Evolutionary conservation across 768 basidiomycete species (phyloP).

Genomic region (Macrocybe gigantea): DNA sequence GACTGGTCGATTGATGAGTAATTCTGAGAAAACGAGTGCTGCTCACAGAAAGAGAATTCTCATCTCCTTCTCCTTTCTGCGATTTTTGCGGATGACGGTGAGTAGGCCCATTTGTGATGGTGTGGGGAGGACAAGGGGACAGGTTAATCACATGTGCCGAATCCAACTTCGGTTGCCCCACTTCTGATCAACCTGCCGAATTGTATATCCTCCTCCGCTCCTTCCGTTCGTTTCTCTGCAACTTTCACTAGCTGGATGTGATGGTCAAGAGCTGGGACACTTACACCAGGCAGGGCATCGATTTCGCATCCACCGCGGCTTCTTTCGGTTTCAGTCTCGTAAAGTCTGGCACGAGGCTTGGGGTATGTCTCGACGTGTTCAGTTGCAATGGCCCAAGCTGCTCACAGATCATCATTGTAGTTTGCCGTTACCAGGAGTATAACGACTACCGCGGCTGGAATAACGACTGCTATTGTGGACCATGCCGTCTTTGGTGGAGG

Average conservation of each 20-base stretch:
- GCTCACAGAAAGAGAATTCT: constrained; percentile 86
- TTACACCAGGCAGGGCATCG: constrained; percentile 54
- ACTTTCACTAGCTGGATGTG: too few relatives aligned
- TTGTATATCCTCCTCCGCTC: background rate
- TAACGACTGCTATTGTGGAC: constrained; percentile 58
- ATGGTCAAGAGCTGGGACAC: constrained; percentile 44
- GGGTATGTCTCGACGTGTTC: constrained; percentile 37
- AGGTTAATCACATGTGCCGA: too few relatives aligned
- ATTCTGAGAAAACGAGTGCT: constrained; percentile 1
- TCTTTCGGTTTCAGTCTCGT: constrained; percentile 64
- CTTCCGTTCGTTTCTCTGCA: background rate
- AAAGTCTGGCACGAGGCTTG: constrained; percentile 62
- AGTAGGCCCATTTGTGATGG: constrained; percentile 75
- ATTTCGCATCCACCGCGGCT: constrained; percentile 58
- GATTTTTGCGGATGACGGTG: constrained; percentile 94
- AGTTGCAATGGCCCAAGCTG: constrained; percentile 1
- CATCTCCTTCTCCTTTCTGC: constrained; percentile 96
- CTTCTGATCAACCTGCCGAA: too few relatives aligned
- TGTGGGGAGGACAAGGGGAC: background rate
- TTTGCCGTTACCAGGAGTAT: constrained; percentile 65
- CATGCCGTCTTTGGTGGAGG: constrained; percentile 60
- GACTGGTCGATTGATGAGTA: constrained; percentile 3
- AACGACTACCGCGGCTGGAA: constrained; percentile 49
- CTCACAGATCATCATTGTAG: constrained; percentile 24
- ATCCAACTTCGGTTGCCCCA: too few relatives aligned